phyloP scores from a whole-genome alignment of 2,329 filamentous ascomycete genomes.

The Cryoendolithus antarcticus region DNA sequence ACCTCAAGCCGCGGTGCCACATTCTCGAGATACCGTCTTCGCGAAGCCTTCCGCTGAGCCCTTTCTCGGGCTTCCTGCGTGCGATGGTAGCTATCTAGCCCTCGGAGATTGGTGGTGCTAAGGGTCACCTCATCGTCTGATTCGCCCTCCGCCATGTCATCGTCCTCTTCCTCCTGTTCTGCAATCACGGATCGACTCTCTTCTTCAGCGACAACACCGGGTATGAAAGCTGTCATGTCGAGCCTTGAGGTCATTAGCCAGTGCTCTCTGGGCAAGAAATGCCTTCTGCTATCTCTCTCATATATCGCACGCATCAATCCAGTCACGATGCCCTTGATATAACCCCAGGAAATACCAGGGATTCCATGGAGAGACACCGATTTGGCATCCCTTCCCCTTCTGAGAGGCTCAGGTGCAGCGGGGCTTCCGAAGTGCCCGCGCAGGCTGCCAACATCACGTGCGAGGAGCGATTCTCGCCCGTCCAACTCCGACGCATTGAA shows the following conservation, averaged over 20 bases:
- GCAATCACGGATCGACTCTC: conserved; percentile 59
- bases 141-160: conserved; percentile 27
- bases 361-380: conserved; percentile 45
- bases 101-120: neutral
- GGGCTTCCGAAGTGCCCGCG: conserved; percentile 5
- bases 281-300: conserved; percentile 78
- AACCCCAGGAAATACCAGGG: conserved; percentile 61
- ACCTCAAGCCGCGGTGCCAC: conserved; percentile 82
- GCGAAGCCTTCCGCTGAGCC: conserved; percentile 53
- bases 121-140: conserved; percentile 27
- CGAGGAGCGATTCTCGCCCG: conserved; percentile 2
- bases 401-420: neutral
- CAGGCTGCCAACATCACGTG: conserved; percentile 8
- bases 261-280: conserved; percentile 69
- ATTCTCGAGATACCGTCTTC: conserved; percentile 60
- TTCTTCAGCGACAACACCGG: conserved; percentile 77
- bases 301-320: conserved; percentile 77
- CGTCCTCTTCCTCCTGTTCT: conserved; percentile 47
- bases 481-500: conserved; percentile 58
- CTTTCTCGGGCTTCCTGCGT: conserved; percentile 45
- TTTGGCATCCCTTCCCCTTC: conserved; percentile 14
- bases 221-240: conserved; percentile 79
- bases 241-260: conserved; percentile 89
- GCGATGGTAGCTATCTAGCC: conserved; percentile 5
- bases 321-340: conserved; percentile 68